Conservation (phyloP, 495 filamentous ascomycete species). For the Eremomyces bilateralis region DNA sequence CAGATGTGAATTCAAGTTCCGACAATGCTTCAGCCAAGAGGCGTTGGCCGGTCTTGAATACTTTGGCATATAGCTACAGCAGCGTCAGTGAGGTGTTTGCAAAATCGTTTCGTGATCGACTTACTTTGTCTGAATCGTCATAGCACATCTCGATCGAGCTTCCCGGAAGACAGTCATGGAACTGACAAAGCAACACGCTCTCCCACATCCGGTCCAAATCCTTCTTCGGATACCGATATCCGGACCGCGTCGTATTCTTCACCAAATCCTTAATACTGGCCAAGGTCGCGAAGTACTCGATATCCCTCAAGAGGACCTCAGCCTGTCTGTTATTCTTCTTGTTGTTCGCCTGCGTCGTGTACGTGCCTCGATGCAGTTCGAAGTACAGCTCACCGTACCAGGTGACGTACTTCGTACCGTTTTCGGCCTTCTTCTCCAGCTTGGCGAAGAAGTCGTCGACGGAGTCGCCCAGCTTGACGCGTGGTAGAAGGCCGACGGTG, state of each 20-base stretch:
- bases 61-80: conserved; percentile 44
- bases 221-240: conserved; percentile 77
- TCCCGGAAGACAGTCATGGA: conserved; percentile 94
- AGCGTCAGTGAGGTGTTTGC: conserved; percentile 4
- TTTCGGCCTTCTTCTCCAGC: conserved; percentile 47
- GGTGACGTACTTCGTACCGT: conserved; percentile 64
- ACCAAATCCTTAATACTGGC: conserved; percentile 41
- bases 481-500: conserved; percentile 57
- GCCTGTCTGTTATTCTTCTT: conserved; percentile 79
- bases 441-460: conserved; percentile 92
- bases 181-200: conserved; percentile 63
- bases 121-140: conserved; percentile 63
- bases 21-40: conserved; percentile 46
- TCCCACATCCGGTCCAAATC: conserved; percentile 93
- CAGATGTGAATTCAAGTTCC: conserved; percentile 36
- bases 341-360: conserved; percentile 94
- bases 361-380: conserved; percentile 87
- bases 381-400: conserved; percentile 99
- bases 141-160: conserved; percentile 95
- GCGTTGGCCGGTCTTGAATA: conserved; percentile 56
- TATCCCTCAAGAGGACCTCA: conserved; percentile 62
- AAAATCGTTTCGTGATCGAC: conserved; percentile 1
- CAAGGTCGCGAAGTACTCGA: conserved; percentile 75
- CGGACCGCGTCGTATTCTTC: no score
- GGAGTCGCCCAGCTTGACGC: conserved; percentile 71